These are phyloP conservation scores for Neurospora tetraspora DNA, from an alignment of 495 filamentous ascomycete species.

Conservation along the genomic window DNA sequence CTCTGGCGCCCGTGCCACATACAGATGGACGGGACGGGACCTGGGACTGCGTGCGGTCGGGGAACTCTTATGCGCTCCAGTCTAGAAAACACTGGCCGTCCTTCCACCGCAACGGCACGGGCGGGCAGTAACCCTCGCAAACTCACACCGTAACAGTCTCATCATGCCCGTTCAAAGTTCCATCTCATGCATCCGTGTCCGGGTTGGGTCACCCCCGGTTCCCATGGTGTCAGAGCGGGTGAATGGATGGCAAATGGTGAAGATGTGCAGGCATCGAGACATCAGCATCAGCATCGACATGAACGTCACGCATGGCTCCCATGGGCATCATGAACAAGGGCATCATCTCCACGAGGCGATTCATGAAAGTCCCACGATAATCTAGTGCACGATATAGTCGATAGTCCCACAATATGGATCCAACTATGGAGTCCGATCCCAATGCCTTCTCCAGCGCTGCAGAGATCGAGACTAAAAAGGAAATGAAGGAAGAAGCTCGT, in stretches of 20 bases:
- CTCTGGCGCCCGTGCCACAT: slow-evolving; percentile 8
- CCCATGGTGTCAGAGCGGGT: background rate
- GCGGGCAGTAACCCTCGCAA: background rate
- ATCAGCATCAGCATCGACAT: background rate
- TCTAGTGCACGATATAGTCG: background rate
- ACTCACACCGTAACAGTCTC: background rate
- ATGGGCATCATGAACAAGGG: background rate
- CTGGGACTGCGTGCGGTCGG: background rate
- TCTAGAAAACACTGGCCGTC: background rate
- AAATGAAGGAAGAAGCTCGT: background rate
- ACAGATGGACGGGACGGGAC: background rate
- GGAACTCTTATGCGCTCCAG: background rate
- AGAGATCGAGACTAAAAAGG: background rate
- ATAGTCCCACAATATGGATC: background rate
- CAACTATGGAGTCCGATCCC: background rate
- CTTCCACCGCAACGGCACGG: background rate
- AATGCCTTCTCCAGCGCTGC: background rate
- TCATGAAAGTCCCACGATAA: background rate
- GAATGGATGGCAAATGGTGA: background rate
- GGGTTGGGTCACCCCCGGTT: background rate
- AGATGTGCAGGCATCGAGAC: background rate
- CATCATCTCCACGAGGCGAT: background rate
- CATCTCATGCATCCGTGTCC: background rate
- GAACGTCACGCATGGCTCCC: background rate
- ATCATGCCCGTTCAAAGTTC: background rate